Evolutionary conservation across 2,329 filamentous ascomycete species (phyloP), one percentile per base, ranked within the genome.

Genomic region (Endocalyx cinctus): DNA sequence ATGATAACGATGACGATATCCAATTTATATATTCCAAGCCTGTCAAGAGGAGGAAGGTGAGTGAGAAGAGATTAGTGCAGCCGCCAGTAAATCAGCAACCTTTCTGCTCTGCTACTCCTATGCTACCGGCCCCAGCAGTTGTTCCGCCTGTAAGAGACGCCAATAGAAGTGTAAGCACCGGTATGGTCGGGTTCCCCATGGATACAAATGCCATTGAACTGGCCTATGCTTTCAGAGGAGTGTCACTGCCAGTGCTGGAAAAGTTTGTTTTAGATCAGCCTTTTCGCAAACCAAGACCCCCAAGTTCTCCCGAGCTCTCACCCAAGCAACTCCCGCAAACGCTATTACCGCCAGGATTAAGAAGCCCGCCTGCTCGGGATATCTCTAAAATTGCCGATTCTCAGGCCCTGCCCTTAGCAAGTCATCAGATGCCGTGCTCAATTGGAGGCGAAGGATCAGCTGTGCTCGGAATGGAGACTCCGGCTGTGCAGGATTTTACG

Each of bases 1-100:
- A 45, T 43, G 63, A 68, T 29, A 49, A 55, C 37, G 67, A 70
- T 31, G 50, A 55, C 36, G 67, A 70, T 30, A 53, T 70, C 19
- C 56, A 68, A 41, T 66, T 69, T 34, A 51, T 70, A 19, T 67
- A 63, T 27, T 60, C 57, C 14, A 60, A 62, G 16, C 63, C 65
- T 8, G 58, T 66, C 31, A 68, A 66, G 50, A 65, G 55, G 42
- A 50, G 44, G 26, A 59, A 51, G 43, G 45, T 44, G 38, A 55
- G 41, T 27, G 43, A 46, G 16, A 38, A 35, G 17, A 27, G 32
- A 26, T 13, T 25, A 30, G 13, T 23, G 10, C 14, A 25, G 13
- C 17, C 33, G 10, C 17, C 22, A n/a, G 27, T 19, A 16, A 8
- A 14, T 13, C 34, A 29, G 5, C 26, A 17, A 6, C 27, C 40